Percentiles rank a stretch among this genome's conserved stretches.
These are phyloP conservation scores for Hyaloraphidium curvatum DNA, from an alignment of 192 early-diverging fungal genomes.

Conservation along the genomic window DNA sequence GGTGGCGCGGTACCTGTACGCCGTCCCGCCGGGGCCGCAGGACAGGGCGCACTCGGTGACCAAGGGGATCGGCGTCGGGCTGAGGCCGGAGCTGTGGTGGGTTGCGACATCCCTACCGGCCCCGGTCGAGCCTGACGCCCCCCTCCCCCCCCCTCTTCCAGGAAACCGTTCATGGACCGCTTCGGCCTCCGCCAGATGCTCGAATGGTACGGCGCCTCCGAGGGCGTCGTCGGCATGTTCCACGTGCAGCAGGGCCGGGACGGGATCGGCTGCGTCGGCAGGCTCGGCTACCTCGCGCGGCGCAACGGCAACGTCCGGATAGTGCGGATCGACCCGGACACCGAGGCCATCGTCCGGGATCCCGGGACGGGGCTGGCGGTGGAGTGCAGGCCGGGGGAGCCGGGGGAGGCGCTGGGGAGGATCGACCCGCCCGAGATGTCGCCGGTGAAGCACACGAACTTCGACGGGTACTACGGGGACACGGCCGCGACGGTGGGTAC, in stretches of 20 bases:
- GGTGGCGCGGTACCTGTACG: slow-evolving; percentile 1
- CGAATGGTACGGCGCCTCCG: slow-evolving; percentile 1
- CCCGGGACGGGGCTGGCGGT: neutral
- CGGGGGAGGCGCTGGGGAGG: neutral
- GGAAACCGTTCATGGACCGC: neutral
- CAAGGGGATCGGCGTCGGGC: neutral
- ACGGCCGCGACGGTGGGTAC: no score
- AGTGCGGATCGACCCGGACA: neutral
- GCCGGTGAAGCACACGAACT: no score
- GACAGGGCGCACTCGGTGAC: neutral
- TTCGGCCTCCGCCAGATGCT: neutral
- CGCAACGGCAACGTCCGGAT: neutral
- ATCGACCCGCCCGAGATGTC: no score
- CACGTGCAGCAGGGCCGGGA: neutral
- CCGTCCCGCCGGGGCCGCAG: neutral
- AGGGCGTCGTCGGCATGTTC: neutral
- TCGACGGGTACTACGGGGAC: no score
- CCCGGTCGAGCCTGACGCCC: no score
- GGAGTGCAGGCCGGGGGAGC: neutral
- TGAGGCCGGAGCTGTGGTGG: neutral
- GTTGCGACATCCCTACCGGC: no score
- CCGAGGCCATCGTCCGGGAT: neutral
- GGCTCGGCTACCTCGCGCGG: neutral
- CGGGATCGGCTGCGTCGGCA: neutral
- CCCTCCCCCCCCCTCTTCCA: no score